Conservation (phyloP, 805 yeast genomes). For the Schwanniomyces yamadae region DNA sequence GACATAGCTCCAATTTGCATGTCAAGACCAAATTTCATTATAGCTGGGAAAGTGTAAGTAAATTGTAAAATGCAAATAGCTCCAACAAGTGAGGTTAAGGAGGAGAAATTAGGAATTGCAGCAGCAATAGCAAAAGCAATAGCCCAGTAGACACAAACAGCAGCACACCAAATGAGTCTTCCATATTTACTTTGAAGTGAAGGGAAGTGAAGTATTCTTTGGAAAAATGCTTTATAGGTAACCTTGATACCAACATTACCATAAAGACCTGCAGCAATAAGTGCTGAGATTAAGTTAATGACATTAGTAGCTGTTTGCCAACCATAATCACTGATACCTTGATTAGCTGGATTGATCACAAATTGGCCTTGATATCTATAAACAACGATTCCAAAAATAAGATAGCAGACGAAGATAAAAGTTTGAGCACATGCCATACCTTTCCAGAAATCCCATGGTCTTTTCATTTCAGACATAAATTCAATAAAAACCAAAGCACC, state of each 20-base stretch:
- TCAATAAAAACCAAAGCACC: constrained; percentile 52
- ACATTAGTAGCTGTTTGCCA: constrained; percentile 39
- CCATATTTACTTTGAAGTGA: constrained; percentile 31
- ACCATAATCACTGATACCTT: constrained; percentile 36
- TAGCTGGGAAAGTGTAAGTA: constrained; percentile 46
- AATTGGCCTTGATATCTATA: constrained; percentile 48
- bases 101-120: constrained; percentile 43
- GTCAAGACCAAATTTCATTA: constrained; percentile 20
- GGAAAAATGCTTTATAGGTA: constrained; percentile 39
- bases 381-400: constrained; percentile 42
- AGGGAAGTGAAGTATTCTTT: constrained; percentile 29
- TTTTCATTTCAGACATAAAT: constrained; percentile 47
- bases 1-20: constrained; percentile 15
- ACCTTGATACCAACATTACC: constrained; percentile 49
- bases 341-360: constrained; percentile 42
- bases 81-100: constrained; percentile 38
- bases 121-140: constrained; percentile 43
- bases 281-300: constrained; percentile 34
- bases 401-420: constrained; percentile 38
- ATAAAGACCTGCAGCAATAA: constrained; percentile 45
- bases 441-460: constrained; percentile 50
- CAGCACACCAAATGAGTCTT: constrained; percentile 31
- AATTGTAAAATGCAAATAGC: constrained; percentile 46
- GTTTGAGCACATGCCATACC: constrained; percentile 44
- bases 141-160: constrained; percentile 43